Base-by-base conservation (phyloP, 768 basidiomycete species). In the Calvatia gigantea region DNA sequence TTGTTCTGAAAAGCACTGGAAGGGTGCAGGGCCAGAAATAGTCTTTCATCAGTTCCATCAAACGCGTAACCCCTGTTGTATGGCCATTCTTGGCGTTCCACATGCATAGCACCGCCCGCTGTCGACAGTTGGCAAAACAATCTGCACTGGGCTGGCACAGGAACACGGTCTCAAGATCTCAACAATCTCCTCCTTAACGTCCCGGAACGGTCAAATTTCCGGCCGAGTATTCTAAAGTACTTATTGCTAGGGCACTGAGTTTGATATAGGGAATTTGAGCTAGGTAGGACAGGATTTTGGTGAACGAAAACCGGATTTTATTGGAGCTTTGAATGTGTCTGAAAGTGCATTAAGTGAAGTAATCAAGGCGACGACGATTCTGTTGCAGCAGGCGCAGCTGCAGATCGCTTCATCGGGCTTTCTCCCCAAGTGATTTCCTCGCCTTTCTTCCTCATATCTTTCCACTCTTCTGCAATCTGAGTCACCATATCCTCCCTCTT, bases 401-500 rank as follows among this genome's bases (percentile, higher is more conserved):
- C 15, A 6, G 42, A 14, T 33, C 19, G 27, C n/a, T 42, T 29
- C 14, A 56, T 12, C 5, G 54, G 54, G 27, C 32, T 56, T 39
- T 56, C 54, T 56, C 46, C 46, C 54, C 54, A 69, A 21, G 54
- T 57, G 15, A 67, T 50, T 4, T 50, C 47, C 55, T 71, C 67
- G 33, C 69, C 71, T 37, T 63, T 64, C 52, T 63, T 58, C 44
- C 76, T 67, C 65, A 73, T 65, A 49, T 69, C 62, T 61, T 66
- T 64, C 63, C 75, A 75, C 29, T 69, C 67, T 9, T 62, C 54
- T 29, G 68, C 73, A 61, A 73, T 70, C 23, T 63, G 63, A 6
- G 68, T 51, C 21, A 80, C 68, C 33, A 76, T 62, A 11, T 58
- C 61, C 60, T 80, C 78, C 56, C 76, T 68, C 65, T 69, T 66